Evolutionary conservation across 2,329 filamentous ascomycete genomes (phyloP), one percentile per base, ranked within the genome.

Genomic region (Aureobasidium sp.): DNA sequence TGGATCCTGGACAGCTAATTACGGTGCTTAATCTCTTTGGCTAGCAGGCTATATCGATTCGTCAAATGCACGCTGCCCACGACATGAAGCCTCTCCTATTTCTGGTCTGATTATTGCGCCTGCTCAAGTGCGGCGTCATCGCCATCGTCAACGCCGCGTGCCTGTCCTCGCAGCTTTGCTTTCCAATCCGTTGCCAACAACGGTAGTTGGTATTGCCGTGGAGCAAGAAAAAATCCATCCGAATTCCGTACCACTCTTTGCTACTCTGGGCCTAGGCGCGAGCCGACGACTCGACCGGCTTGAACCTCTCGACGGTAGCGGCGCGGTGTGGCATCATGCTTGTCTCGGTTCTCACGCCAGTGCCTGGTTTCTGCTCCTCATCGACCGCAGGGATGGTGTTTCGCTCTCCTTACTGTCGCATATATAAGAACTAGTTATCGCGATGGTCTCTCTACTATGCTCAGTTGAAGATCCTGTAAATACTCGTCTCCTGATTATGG

Each of bases 401-500:
- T 41, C 37, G 50, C 53, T 44, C 29, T 52, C 50, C 27, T 32
- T 27, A 54, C 39, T 45, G 53, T 55, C 53, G 53, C 53, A 55
- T 55, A 34, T 10, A 55, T 25, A 52, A 30, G 16, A 54, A 27
- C 37, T 54, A 42, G 37, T 10, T 13, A 42, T 45, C 37, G 37
- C 30, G 15, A 55, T 45, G 25, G 36, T 54, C 16, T 54, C 15
- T 7, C 50, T 21, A 10, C 27, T 9, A 25, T 42, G 25, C 37
- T 13, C 27, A 6, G 32, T 54, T 15, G 27, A 42, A 30, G 37
- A 39, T n/a, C 27, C 3, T 8, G 11, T 45, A 16, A 27, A 16
- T 21, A 5, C 15, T 30, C 6, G 15, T 55, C 16, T 55, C 15
- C 2, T 21, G 25, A 27, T n/a, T 6, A 4, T 21, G 7, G n/a